Conservation (phyloP, 2,329 filamentous ascomycete genomes). For the Trichophyton equinum region DNA sequence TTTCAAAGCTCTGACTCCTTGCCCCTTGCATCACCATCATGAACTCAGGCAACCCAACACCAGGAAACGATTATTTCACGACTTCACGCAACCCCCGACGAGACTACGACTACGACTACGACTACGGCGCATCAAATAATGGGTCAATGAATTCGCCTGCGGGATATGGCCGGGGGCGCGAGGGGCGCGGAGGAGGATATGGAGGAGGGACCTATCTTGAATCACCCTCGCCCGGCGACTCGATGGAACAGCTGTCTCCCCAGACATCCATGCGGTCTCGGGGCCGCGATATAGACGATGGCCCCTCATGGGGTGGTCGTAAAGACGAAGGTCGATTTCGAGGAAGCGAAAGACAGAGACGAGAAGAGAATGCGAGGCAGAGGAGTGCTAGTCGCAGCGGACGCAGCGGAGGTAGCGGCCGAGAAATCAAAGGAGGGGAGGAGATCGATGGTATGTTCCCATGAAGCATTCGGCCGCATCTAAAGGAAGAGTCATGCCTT, state of each 20-base stretch:
- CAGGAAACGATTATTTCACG: constrained; percentile 1
- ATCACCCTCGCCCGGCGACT: constrained; percentile 22
- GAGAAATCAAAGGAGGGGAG: background rate
- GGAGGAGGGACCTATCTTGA: constrained; percentile 29
- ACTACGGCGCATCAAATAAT: constrained; percentile 18
- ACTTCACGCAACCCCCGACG: background rate
- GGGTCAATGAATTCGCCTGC: constrained; percentile 10
- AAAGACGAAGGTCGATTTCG: constrained; percentile 19
- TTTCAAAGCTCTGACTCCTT: background rate
- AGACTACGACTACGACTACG: constrained; percentile 22
- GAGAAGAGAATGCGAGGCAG: constrained; percentile 3
- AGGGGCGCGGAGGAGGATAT: constrained; percentile 32
- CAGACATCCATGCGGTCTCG: constrained; percentile 24
- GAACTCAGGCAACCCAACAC: background rate
- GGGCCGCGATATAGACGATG: constrained; percentile 22
- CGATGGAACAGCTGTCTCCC: constrained; percentile 20
- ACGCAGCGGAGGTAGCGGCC: background rate
- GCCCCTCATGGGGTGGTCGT: constrained; percentile 18
- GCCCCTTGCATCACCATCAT: background rate
- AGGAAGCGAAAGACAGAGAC: constrained; percentile 13
- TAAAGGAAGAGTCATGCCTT: background rate
- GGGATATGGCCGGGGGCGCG: constrained; percentile 15
- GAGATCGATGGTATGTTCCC: constrained; percentile 7
- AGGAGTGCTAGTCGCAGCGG: background rate
- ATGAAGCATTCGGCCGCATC: background rate